Percentiles rank a stretch among this genome's conserved stretches.
These are phyloP conservation scores for Porogramme epimiltina DNA, from an alignment of 1,284 basidiomycete genomes.

Conservation along the genomic window DNA sequence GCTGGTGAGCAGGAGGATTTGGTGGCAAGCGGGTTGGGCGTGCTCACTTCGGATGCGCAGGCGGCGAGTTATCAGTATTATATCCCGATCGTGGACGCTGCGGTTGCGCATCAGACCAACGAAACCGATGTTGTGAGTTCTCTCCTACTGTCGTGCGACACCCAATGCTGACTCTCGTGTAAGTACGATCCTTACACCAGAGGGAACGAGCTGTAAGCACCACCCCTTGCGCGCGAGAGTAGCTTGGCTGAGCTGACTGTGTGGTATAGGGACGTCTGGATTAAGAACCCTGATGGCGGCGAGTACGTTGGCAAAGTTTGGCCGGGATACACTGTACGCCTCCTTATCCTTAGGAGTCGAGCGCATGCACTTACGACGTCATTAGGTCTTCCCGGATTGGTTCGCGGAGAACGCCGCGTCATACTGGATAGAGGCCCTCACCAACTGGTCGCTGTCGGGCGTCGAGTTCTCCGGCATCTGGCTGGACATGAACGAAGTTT, in stretches of 20 bases:
- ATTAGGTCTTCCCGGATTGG: conserved; percentile 65
- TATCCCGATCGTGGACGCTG: conserved; percentile 42
- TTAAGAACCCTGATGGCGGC: conserved; percentile 69
- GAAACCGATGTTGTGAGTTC: conserved; percentile 38
- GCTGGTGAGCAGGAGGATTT: conserved; percentile 43
- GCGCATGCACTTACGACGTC: neutral
- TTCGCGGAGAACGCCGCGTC: conserved; percentile 55
- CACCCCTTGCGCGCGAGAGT: conserved; percentile 57
- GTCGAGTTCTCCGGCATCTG: conserved; percentile 71
- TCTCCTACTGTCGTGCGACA: conserved; percentile 5
- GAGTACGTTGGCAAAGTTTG: conserved; percentile 72
- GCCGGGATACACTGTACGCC: conserved; percentile 51
- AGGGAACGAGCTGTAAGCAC: conserved; percentile 42
- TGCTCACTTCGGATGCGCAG: conserved; percentile 17
- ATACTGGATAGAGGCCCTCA: conserved; percentile 31
- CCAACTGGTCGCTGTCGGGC: conserved; percentile 61
- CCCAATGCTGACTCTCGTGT: neutral
- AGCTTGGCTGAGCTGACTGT: too few species aligned
- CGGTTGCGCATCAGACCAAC: conserved; percentile 37
- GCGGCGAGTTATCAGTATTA: conserved; percentile 37
- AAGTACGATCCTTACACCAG: conserved; percentile 49
- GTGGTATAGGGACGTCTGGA: conserved; percentile 61
- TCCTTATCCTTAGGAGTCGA: conserved; percentile 10
- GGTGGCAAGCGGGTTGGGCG: neutral
- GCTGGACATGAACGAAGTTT: conserved; percentile 78